phyloP scores from a whole-genome alignment of 83 land plant genomes.

The Thuja plicata region DNA sequence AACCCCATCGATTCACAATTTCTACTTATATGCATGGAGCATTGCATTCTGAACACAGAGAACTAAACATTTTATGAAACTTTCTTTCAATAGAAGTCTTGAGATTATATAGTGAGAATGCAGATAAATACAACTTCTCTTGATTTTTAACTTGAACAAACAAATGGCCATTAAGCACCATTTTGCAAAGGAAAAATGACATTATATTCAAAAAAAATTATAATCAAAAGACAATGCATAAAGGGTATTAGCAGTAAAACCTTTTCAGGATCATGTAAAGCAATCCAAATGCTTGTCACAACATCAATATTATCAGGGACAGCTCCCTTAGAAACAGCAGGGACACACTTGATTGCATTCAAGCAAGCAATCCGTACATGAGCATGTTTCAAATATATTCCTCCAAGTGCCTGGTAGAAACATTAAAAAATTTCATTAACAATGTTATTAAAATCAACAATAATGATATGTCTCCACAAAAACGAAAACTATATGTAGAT shows the following conservation, averaged over 20 bases:
- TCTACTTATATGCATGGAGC: no score
- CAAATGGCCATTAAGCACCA: neutral
- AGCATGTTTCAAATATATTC: constrained; percentile 84
- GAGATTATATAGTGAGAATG: neutral
- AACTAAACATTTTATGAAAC: no score
- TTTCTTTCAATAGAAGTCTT: neutral
- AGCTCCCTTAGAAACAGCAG: constrained; percentile 67
- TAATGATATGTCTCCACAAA: neutral
- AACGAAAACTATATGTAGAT: neutral
- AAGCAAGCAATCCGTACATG: constrained; percentile 98
- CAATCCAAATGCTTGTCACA: constrained; percentile 86
- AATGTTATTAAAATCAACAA: neutral
- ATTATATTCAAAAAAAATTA: neutral
- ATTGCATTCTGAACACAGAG: no score
- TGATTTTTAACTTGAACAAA: neutral
- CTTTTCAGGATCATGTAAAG: constrained; percentile 95
- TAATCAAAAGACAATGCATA: neutral
- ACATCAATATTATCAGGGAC: constrained; percentile 56
- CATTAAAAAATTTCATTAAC: constrained; percentile 7
- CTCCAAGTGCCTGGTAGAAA: constrained; percentile 71
- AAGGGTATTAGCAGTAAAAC: constrained; percentile 26
- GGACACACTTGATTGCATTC: constrained; percentile 81
- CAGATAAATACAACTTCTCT: neutral
- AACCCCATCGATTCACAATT: no score
- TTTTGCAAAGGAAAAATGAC: neutral